Percentiles rank a stretch among this genome's conserved stretches.
Conservation (phyloP, 1,139 yeast species). For the Candida buenavistaensis region DNA sequence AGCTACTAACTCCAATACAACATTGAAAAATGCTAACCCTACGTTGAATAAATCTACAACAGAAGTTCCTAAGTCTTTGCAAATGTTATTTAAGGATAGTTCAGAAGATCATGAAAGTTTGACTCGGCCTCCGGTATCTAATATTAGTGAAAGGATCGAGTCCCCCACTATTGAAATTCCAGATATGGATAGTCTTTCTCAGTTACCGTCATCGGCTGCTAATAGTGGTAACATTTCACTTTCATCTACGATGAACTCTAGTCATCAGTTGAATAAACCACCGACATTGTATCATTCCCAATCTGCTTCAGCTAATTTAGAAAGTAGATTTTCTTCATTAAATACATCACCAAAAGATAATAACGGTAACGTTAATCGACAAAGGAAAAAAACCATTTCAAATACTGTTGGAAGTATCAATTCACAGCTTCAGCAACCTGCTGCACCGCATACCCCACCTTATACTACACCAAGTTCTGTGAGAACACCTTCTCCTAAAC, state of each 20-base stretch:
- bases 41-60: slow-evolving; percentile 17
- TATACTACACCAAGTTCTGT: slow-evolving; percentile 41
- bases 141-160: slow-evolving; percentile 26
- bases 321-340: slow-evolving; percentile 27
- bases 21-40: slow-evolving; percentile 6
- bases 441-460: slow-evolving; percentile 10
- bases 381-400: slow-evolving; percentile 39
- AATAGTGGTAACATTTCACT: slow-evolving; percentile 1
- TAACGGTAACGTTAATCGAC: not conserved
- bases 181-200: slow-evolving; percentile 40
- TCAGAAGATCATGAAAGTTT: slow-evolving; percentile 17
- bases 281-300: slow-evolving; percentile 52
- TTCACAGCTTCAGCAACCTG: slow-evolving; percentile 8
- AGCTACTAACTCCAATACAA: too few species aligned
- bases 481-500: slow-evolving; percentile 44
- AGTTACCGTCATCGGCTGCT: slow-evolving; percentile 16
- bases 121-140: slow-evolving; percentile 9
- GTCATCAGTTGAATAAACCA: slow-evolving; percentile 40
- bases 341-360: slow-evolving; percentile 17
- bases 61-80: slow-evolving; percentile 70
- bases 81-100: slow-evolving; percentile 64
- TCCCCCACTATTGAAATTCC: slow-evolving; percentile 50
- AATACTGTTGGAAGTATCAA: slow-evolving; percentile 24
- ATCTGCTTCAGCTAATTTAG: slow-evolving; percentile 47
- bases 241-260: slow-evolving; percentile 7